These are phyloP conservation scores for Scleromitrula shiraiana DNA, from an alignment of 2,329 filamentous ascomycete genomes.

Conservation along the genomic window DNA sequence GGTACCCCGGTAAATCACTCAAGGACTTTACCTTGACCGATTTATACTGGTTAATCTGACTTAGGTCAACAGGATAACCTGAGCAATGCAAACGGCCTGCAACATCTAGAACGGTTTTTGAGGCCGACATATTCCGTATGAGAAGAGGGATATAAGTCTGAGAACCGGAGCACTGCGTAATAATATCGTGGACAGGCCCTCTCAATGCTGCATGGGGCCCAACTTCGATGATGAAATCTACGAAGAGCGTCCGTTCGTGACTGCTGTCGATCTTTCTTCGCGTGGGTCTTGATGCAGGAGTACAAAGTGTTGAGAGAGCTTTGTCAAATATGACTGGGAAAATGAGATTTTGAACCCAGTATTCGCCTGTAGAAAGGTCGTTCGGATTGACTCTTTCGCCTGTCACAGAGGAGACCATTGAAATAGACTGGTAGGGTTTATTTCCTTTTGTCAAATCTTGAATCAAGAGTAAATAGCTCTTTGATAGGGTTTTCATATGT, in stretches of 20 bases:
- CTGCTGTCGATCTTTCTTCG: constrained; percentile 13
- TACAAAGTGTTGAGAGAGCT: constrained; percentile 18
- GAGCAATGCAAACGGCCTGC: background rate
- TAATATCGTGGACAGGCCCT: constrained; percentile 22
- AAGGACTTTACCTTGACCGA: constrained; percentile 18
- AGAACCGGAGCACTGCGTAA: background rate
- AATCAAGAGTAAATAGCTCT: constrained; percentile 16
- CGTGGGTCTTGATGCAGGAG: background rate
- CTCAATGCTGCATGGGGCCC: constrained; percentile 31
- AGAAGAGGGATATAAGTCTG: background rate
- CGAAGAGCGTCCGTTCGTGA: constrained; percentile 15
- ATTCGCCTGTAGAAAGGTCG: constrained; percentile 20
- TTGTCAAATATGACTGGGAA: constrained; percentile 35
- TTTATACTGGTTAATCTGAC: background rate
- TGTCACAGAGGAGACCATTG: constrained; percentile 9
- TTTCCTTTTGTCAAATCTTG: background rate
- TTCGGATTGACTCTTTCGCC: background rate
- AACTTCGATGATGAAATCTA: constrained; percentile 22
- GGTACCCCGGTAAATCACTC: constrained; percentile 41
- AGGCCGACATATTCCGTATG: background rate
- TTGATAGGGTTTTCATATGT: constrained; percentile 25
- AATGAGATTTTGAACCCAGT: constrained; percentile 40
- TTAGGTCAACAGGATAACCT: background rate
- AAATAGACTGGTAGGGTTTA: background rate
- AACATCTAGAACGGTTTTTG: background rate